phyloP scores from a whole-genome alignment of 163 green algal genomes.

The Prototheca wickerhamii region DNA sequence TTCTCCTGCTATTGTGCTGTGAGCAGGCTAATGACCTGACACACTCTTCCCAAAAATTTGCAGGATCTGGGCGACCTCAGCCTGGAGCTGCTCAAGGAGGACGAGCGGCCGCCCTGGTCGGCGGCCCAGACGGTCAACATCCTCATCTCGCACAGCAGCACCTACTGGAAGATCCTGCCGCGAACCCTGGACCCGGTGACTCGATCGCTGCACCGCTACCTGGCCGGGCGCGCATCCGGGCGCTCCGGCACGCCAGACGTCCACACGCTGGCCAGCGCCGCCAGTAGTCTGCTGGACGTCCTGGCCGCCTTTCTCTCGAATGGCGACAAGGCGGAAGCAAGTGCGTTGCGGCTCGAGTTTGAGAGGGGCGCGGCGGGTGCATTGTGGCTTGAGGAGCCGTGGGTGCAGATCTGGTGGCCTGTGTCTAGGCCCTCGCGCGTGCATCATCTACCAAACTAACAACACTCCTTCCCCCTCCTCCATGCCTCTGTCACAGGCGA shows the following conservation, averaged over 20 bases:
- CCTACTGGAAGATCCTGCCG: neutral
- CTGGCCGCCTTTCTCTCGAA: neutral
- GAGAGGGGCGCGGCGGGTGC: too few relatives aligned
- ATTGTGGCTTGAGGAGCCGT: too few relatives aligned
- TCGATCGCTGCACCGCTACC: neutral
- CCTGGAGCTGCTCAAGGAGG: conserved; percentile 6
- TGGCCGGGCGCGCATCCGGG: neutral
- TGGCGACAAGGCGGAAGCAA: neutral
- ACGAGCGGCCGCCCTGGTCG: conserved; percentile 15
- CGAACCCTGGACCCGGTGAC: neutral
- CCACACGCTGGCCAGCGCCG: neutral
- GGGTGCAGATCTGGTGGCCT: too few relatives aligned
- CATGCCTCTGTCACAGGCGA: too few relatives aligned
- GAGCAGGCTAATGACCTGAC: neutral
- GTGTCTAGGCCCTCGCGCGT: too few relatives aligned
- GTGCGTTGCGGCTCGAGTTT: too few relatives aligned
- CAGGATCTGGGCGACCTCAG: conserved; percentile 24
- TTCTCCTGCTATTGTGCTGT: too few relatives aligned
- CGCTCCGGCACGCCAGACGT: neutral
- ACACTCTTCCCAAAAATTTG: neutral
- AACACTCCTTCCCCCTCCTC: too few relatives aligned
- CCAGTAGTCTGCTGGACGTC: neutral
- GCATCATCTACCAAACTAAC: too few relatives aligned
- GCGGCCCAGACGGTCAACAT: conserved; percentile 7
- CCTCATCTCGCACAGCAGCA: conserved; percentile 4